Evolutionary conservation across 495 filamentous ascomycete species (phyloP).

Genomic region (Tetracladium marchalianum): DNA sequence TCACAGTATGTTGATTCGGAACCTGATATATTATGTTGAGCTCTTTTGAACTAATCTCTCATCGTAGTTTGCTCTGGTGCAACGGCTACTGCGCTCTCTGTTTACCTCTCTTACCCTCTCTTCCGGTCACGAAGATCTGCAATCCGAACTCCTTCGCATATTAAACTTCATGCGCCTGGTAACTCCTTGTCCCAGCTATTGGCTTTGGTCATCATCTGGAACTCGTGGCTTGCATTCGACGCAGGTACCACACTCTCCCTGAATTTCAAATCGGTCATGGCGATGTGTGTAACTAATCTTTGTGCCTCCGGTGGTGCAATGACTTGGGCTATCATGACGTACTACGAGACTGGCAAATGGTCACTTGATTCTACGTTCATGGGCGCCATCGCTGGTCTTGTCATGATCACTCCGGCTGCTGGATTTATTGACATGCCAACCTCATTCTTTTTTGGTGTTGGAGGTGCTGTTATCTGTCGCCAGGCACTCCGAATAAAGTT

Average conservation of each 20-base stretch:
- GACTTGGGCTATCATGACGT: slow-evolving; percentile 37
- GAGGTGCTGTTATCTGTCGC: slow-evolving; percentile 30
- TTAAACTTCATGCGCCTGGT: slow-evolving; percentile 34
- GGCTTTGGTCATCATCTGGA: slow-evolving; percentile 69
- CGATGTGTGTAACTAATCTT: slow-evolving; percentile 37
- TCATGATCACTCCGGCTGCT: slow-evolving; percentile 38
- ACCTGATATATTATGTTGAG: slow-evolving; percentile 64
- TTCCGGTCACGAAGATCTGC: slow-evolving; percentile 55
- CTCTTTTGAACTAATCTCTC: slow-evolving; percentile 66
- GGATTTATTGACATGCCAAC: slow-evolving; percentile 30
- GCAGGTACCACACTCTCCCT: slow-evolving; percentile 34
- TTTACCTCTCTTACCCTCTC: slow-evolving; percentile 43
- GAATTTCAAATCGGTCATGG: slow-evolving; percentile 26
- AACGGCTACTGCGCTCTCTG: slow-evolving; percentile 71
- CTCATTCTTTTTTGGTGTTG: slow-evolving; percentile 34
- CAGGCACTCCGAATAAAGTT: slow-evolving; percentile 40
- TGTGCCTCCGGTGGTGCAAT: slow-evolving; percentile 35
- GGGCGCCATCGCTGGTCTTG: slow-evolving; percentile 38
- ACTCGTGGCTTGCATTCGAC: slow-evolving; percentile 57
- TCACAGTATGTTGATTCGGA: slow-evolving; percentile 25
- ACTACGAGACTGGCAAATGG: slow-evolving; percentile 35
- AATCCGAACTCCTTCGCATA: slow-evolving; percentile 60
- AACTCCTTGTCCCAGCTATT: slow-evolving; percentile 44
- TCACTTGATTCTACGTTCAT: slow-evolving; percentile 38
- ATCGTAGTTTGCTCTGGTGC: slow-evolving; percentile 83